Evolutionary conservation across 331 rosid genomes (phyloP), one percentile per base, ranked within the genome.

Genomic region (Malus hybrid): DNA sequence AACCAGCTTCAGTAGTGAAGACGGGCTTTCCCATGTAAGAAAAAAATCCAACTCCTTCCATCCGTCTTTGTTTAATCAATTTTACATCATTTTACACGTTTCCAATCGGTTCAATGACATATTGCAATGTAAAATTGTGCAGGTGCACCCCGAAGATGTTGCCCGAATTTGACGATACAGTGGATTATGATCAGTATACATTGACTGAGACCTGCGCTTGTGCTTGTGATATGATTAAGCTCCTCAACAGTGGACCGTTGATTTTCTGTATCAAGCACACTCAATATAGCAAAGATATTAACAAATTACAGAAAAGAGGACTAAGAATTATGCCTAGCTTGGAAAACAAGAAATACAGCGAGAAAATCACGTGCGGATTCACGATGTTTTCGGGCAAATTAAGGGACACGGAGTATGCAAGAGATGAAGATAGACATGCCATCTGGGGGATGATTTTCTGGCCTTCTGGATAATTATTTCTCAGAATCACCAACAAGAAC

Each of bases 1-100:
- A 85, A 66, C 84, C 36, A 91, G 92, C 84, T 78, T 73, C 85
- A 84, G 63, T 1, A 85, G 55, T 1, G 89, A 87, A 36, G 92
- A 85, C 62, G 80, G 86, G 78, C 56, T 50, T 29, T 52, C 11
- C 24, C 87, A 93, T 84, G 98, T 88, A 77, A 85, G 50, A 20
- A 30, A 53, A 53, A 36, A 42, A n/a, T 33, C 29, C 26, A 80
- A 28, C 52, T 50, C 39, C 28, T 75, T 63, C 13, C 13, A 63
- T 33, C 46, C 48, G 32, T 71, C n/a, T 53, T 30, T 70, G 50
- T 26, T 50, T 42, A 42, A 42, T 42, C 48, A 3, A 42, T 10
- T 42, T 42, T 42, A 42, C 5, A 3, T 1, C 14, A 42, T 39
- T 42, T 22, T 55, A 55, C 64, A 53, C 1, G 29, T n/a, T 30